Base-by-base conservation (phyloP, 2,329 filamentous ascomycete species). In the Aureobasidium pullulans region DNA sequence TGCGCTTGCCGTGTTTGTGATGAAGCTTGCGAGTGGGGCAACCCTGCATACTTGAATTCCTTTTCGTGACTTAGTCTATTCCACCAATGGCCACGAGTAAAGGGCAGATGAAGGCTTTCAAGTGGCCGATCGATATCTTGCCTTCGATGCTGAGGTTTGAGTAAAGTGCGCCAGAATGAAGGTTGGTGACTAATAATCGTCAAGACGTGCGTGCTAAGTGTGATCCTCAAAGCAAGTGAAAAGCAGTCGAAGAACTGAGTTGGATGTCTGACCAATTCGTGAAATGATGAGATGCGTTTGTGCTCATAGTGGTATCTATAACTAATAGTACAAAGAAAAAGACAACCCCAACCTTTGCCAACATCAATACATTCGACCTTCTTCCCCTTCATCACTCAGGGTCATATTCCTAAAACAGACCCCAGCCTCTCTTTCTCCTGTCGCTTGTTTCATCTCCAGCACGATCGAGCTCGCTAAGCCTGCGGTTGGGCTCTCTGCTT, bases 341-440 rank as follows among this genome's bases (percentile, higher is more conserved):
- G 15, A 13, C 8, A n/a, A 32, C 10, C n/a, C 16, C 39, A 10
- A 16, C n/a, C 37, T 2, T 23, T 10, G 15, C 10, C 10, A 42
- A 8, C 37, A 57, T 31, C 32, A 47, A 57, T 11, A 57, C 34
- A 40, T 40, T 23, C 6, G 15, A 19, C 19, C 16, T 10, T 4
- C n/a, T 16, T 6, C 15, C 32, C 8, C 47, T 4, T 3, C 15
- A 29, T 37, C n/a, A 56, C 31, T 46, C 52, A 6, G 52, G 52
- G 52, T 56, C 44, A n/a, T 46, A 60, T 52, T 42, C 57, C 60
- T 65, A 70, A 58, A 73, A 72, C 59, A 72, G 59, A 32, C 68
- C 66, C 71, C 72, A 72, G 3, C 71, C 67, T 40, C 64, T 67
- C 46, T 67, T 66, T 56, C 66, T 67, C 62, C 63, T 67, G 34